These are phyloP conservation scores for Sporothrix brasiliensis DNA, from an alignment of 2,329 filamentous ascomycete species.

Conservation along the genomic window DNA sequence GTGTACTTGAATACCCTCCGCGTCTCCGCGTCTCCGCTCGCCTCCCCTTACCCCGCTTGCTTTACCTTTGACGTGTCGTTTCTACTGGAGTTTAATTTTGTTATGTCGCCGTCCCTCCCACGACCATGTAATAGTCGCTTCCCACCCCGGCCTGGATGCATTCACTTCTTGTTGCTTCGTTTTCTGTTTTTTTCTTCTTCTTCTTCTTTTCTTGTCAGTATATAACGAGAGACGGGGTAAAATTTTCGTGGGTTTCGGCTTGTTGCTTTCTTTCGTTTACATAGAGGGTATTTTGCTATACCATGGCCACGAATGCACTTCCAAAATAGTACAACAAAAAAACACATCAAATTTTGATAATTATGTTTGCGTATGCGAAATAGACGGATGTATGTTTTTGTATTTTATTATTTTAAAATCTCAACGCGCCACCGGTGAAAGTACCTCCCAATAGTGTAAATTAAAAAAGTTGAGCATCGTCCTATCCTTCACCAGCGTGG, in stretches of 20 bases:
- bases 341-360: not conserved
- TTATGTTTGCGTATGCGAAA: not conserved
- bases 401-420: no score
- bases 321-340: slow-evolving; percentile 10
- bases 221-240: slow-evolving; percentile 29
- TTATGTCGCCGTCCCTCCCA: not conserved
- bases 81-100: slow-evolving; percentile 18
- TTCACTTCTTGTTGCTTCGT: slow-evolving; percentile 1
- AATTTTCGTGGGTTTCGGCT: slow-evolving; percentile 16
- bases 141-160: slow-evolving; percentile 19
- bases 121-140: not conserved
- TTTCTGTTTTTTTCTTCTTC: not conserved
- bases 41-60: not conserved
- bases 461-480: no score
- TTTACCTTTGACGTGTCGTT: not conserved
- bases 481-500: no score
- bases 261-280: slow-evolving; percentile 17
- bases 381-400: not conserved
- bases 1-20: not conserved
- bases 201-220: slow-evolving; percentile 19
- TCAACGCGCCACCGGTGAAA: no score
- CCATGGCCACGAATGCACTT: slow-evolving; percentile 11
- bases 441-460: no score
- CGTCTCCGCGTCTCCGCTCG: not conserved
- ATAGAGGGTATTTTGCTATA: slow-evolving; percentile 27